These are phyloP conservation scores for Acephala macrosclerotiorum DNA, from an alignment of 2,329 filamentous ascomycete genomes.

Conservation along the genomic window DNA sequence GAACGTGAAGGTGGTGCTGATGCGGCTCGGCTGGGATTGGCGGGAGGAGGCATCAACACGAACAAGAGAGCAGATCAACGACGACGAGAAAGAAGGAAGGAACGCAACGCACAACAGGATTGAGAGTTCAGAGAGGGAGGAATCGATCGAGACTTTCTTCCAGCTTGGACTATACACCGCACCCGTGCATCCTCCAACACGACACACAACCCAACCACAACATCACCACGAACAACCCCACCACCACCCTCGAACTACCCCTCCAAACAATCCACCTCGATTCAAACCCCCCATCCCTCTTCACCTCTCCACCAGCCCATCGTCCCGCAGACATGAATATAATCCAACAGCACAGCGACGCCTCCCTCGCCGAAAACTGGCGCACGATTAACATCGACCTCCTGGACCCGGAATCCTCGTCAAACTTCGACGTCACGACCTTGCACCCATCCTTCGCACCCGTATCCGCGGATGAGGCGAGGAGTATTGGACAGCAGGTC, in stretches of 20 bases:
- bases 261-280: not conserved
- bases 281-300: not conserved
- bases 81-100: not conserved
- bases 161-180: too few relatives aligned
- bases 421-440: conserved; percentile 89
- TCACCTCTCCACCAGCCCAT: not conserved
- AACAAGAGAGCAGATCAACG: too few relatives aligned
- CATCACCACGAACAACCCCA: not conserved
- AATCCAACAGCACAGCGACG: conserved; percentile 69
- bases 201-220: not conserved
- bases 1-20: too few relatives aligned
- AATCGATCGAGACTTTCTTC: too few relatives aligned
- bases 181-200: too few relatives aligned
- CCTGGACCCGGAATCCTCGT: conserved; percentile 85
- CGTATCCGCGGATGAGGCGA: conserved; percentile 78
- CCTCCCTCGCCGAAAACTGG: conserved; percentile 70
- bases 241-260: not conserved
- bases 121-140: not conserved
- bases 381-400: conserved; percentile 95
- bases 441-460: conserved; percentile 80
- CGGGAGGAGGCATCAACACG: too few relatives aligned
- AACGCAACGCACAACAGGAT: not conserved
- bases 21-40: too few relatives aligned
- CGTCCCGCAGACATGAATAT: conserved; percentile 64
- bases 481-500: conserved; percentile 80